These are phyloP conservation scores for Xylaria flabelliformis DNA, from an alignment of 495 filamentous ascomycete genomes.

Conservation along the genomic window DNA sequence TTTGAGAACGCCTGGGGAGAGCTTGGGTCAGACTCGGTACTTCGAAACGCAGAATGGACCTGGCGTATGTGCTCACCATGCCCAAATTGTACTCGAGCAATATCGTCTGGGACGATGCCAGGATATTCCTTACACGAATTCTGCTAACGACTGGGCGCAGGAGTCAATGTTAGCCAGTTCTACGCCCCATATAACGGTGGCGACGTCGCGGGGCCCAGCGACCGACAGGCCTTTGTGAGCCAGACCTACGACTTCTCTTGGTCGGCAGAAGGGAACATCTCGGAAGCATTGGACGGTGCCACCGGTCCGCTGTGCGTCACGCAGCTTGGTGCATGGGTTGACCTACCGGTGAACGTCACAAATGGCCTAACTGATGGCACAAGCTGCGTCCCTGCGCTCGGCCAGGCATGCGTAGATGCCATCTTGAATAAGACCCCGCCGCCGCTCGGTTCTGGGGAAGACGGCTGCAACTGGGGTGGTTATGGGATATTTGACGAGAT, in stretches of 20 bases:
- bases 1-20: background rate
- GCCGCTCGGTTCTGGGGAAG: background rate
- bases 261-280: constrained; percentile 6
- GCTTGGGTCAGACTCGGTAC: constrained; percentile 5
- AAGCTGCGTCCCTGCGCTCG: constrained; percentile 10
- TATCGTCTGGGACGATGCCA: background rate
- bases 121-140: background rate
- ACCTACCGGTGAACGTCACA: constrained; percentile 10
- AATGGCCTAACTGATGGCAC: background rate
- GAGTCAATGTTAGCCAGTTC: constrained; percentile 7
- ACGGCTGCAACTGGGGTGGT: background rate
- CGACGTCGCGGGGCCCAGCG: background rate
- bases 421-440: background rate
- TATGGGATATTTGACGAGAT: background rate
- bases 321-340: background rate
- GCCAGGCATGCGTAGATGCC: constrained; percentile 7
- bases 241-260: constrained; percentile 13
- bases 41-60: constrained; percentile 13
- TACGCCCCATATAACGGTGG: constrained; percentile 10
- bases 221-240: constrained; percentile 6
- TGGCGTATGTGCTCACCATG: constrained; percentile 9
- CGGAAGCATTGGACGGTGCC: background rate
- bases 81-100: background rate
- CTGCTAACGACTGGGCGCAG: background rate
- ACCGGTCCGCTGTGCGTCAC: background rate